Conservation (phyloP, 768 basidiomycete species). For the Pleurotus tuber-regium region DNA sequence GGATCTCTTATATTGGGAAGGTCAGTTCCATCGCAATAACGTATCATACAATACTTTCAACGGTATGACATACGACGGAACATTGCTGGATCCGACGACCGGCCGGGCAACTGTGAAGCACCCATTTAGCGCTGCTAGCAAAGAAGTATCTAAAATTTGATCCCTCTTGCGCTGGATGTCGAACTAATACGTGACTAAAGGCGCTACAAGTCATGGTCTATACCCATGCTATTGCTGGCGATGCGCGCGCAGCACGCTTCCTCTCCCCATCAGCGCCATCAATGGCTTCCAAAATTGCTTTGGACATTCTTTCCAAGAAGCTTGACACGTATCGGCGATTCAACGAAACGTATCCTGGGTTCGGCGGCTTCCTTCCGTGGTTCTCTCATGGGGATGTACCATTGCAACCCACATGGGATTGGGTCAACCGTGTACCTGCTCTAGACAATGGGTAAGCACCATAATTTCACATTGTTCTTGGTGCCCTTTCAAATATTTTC, state of each 20-base stretch:
- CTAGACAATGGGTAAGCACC: conserved; percentile 18
- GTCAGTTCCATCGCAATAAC: conserved; percentile 22
- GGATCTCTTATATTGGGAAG: conserved; percentile 22
- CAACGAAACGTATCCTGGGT: conserved; percentile 22
- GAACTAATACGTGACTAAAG: too few species aligned
- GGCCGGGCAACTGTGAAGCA: conserved; percentile 19
- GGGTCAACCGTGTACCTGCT: conserved; percentile 23
- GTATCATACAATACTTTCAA: conserved; percentile 23
- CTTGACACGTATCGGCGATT: conserved; percentile 18
- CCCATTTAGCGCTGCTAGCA: conserved; percentile 23
- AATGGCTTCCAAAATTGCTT: conserved; percentile 17
- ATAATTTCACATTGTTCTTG: too few species aligned
- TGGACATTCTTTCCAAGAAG: conserved; percentile 17
- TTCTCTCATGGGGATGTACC: conserved; percentile 13
- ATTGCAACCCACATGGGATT: conserved; percentile 21
- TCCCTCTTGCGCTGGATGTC: too few species aligned
- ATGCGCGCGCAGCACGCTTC: conserved; percentile 19
- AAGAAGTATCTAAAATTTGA: conserved; percentile 18
- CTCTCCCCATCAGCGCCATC: conserved; percentile 15
- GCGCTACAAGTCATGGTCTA: conserved; percentile 22
- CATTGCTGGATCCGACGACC: conserved; percentile 17
- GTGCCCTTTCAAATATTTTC: too few species aligned
- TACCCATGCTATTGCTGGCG: conserved; percentile 20
- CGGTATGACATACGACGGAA: conserved; percentile 25
- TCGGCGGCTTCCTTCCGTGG: conserved; percentile 25